These are phyloP conservation scores for Passiflora organensis DNA, from an alignment of 345 rosid genomes.

Conservation along the genomic window DNA sequence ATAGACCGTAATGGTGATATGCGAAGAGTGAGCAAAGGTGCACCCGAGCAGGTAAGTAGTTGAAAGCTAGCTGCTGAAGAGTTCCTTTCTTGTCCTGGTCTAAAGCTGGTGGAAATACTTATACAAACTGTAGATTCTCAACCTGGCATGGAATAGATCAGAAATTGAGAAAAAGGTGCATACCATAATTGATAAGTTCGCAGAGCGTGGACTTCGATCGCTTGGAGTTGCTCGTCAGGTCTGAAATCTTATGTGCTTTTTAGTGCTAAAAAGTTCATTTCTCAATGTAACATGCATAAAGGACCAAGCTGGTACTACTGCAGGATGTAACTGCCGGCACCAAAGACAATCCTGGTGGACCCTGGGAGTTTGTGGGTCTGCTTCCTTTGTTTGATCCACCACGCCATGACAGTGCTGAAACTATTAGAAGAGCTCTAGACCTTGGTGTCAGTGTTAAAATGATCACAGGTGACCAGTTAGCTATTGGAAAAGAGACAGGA, in stretches of 20 bases:
- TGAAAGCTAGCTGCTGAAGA: conserved; percentile 2
- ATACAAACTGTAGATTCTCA: conserved; percentile 37
- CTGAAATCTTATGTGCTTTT: conserved; percentile 1
- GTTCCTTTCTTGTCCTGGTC: background rate
- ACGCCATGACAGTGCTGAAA: conserved; percentile 70
- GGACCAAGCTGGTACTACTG: background rate
- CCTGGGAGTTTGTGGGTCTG: conserved; percentile 89
- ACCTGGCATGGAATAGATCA: conserved; percentile 43
- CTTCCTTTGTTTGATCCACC: conserved; percentile 80
- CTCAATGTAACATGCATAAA: background rate
- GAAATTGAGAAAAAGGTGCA: conserved; percentile 43
- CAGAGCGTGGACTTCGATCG: conserved; percentile 87
- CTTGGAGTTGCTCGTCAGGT: conserved; percentile 85
- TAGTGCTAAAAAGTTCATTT: background rate
- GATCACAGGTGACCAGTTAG: conserved; percentile 92
- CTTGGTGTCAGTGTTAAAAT: conserved; percentile 74
- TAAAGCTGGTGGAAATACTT: background rate
- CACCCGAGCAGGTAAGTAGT: conserved; percentile 71
- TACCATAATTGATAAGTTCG: conserved; percentile 55
- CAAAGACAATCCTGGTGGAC: conserved; percentile 69
- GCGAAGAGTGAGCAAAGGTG: conserved; percentile 97
- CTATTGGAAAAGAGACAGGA: conserved; percentile 90
- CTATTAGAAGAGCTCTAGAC: conserved; percentile 64
- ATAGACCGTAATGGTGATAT: conserved; percentile 54
- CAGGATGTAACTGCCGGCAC: conserved; percentile 60